Percentiles rank a stretch among this genome's conserved stretches.
Conservation (phyloP, 805 yeast genomes). For the Candida montana region DNA sequence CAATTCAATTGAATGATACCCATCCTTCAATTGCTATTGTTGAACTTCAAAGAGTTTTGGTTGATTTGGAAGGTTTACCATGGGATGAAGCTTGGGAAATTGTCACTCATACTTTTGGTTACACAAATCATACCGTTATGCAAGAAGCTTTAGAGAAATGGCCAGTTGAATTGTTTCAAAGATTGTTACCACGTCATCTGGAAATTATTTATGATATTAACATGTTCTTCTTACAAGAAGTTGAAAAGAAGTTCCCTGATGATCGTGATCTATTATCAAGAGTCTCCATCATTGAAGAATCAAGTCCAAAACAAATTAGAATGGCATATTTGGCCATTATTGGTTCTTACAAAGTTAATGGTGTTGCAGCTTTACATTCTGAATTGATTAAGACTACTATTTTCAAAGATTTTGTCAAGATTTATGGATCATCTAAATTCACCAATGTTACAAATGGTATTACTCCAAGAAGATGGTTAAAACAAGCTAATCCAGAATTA, state of each 20-base stretch:
- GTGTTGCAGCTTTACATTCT: slow-evolving; percentile 94
- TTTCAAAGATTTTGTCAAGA: slow-evolving; percentile 81
- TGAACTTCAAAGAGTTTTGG: slow-evolving; percentile 79
- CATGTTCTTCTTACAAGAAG: slow-evolving; percentile 67
- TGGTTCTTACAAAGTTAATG: slow-evolving; percentile 91
- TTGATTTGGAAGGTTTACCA: slow-evolving; percentile 73
- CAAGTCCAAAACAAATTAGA: slow-evolving; percentile 73
- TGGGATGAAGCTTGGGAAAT: slow-evolving; percentile 88
- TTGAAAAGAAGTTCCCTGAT: slow-evolving; percentile 70
- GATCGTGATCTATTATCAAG: slow-evolving; percentile 57
- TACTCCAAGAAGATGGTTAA: slow-evolving; percentile 95
- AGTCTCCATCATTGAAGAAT: slow-evolving; percentile 84
- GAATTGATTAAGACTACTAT: slow-evolving; percentile 85
- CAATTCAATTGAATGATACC: slow-evolving; percentile 91
- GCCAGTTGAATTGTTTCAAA: slow-evolving; percentile 80
- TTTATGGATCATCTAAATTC: slow-evolving; percentile 78
- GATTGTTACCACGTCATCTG: slow-evolving; percentile 82
- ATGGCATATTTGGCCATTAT: slow-evolving; percentile 90
- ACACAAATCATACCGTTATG: slow-evolving; percentile 94
- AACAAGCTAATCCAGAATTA: slow-evolving; percentile 84
- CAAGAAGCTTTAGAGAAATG: slow-evolving; percentile 93
- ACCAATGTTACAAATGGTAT: slow-evolving; percentile 92
- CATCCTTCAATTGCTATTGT: slow-evolving; percentile 91
- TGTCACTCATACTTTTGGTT: slow-evolving; percentile 76
- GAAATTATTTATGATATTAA: slow-evolving; percentile 87